A percentile compares a stretch with the other conserved stretches of the same genome.
Evolutionary conservation across 176 grass and related monocot species (phyloP).

Genomic region (Rhynchospora pubera): DNA sequence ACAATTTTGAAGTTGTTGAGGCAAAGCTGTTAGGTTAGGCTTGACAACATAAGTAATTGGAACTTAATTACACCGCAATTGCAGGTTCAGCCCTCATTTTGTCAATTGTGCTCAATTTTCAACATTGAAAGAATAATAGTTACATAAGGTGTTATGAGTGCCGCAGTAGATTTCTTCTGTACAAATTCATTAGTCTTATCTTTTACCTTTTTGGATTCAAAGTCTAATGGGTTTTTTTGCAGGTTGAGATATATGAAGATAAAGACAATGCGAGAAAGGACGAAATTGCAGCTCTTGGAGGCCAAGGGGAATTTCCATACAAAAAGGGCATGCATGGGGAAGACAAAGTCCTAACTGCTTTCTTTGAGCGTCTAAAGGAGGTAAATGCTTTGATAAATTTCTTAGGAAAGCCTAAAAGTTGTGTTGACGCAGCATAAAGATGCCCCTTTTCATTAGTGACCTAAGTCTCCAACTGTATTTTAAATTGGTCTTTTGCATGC

Average conservation of each 20-base stretch:
- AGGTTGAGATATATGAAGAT: constrained; percentile 86
- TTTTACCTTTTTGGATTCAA: background rate
- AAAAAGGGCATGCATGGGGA: constrained; percentile 18
- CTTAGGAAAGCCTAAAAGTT: background rate
- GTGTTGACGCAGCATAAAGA: background rate
- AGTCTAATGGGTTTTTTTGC: constrained; percentile 11
- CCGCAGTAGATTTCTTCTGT: background rate
- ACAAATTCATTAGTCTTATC: background rate
- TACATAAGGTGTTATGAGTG: background rate
- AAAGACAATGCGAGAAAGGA: constrained; percentile 81
- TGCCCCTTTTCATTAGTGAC: background rate
- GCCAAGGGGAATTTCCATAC: constrained; percentile 38
- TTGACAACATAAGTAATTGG: background rate
- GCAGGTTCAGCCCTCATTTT: background rate
- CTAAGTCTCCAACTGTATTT: background rate
- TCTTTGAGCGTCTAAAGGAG: constrained; percentile 84
- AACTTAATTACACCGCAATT: background rate
- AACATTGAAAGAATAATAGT: background rate
- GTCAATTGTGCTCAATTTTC: background rate
- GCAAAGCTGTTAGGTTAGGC: background rate
- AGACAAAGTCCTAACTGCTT: constrained; percentile 26
- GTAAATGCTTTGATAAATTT: constrained; percentile 18
- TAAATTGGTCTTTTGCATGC: background rate
- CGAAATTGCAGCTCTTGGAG: constrained; percentile 66
- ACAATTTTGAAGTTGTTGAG: background rate